Evolutionary conservation across 495 filamentous ascomycete genomes (phyloP), one percentile per base, ranked within the genome.

Genomic region (Neurospora sp.): DNA sequence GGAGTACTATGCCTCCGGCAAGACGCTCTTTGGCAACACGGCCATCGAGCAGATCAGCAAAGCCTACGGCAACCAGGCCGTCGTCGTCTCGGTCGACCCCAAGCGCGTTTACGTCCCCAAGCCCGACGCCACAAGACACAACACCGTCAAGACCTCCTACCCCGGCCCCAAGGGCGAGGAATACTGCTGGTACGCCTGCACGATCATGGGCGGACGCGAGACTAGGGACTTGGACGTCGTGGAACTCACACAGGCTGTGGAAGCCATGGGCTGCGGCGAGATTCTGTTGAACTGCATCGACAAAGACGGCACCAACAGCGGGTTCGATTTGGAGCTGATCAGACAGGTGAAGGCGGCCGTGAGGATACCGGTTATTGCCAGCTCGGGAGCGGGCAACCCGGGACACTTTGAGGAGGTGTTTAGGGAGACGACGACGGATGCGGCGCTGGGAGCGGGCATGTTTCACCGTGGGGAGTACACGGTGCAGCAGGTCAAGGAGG

Each of bases 101-200:
- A 93, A 93, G 81, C 88, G 96, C 42, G 89, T 98, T 2, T 97
- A 97, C 77, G 93, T 97, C 31, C 83, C 90, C 71, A 87, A 87
- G 47, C 86, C 87, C 39, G 85, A 89, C 27, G 89, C 90, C 69
- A 98, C 96, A 12, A 81, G 83, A 22, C 96, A 97, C 82, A 88
- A 91, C 78, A 94, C 91, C 0, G 85, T 98, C 71, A 85, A 86
- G 78, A 97, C 96, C 4, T 79, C 82, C 14, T 87, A 83, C 73
- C 89, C 87, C 3, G 93, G 94, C 10, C 90, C 91, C 1, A 83
- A 88, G 4, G 93, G 94, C 5, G 94, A 98, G 82, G 82, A 83
- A 69, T 92, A 89, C 82, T 97, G 93, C 83, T 99, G 96, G 96
- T 99, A 98, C 75, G 95, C 97, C 71, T 97, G 94, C 82, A 99